Conservation (phyloP, 179 eudicot genomes). For the Actinidia arguta region DNA sequence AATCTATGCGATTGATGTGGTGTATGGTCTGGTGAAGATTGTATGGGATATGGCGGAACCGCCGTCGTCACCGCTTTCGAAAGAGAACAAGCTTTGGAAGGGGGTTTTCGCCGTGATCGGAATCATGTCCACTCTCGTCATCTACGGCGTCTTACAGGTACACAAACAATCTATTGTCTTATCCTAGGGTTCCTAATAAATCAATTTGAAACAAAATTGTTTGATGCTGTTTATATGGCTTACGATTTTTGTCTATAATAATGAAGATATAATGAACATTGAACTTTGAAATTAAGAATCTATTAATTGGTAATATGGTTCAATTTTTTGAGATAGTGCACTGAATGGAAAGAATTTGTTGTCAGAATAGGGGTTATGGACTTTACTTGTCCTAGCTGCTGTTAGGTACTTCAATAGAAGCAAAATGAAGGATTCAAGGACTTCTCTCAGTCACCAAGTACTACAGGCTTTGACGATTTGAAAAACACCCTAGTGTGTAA, state of each 20-base stretch:
- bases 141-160: slow-evolving; percentile 92
- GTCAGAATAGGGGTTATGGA: neutral
- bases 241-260: neutral
- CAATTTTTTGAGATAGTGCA: neutral
- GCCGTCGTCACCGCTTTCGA: no score
- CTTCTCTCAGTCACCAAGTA: neutral
- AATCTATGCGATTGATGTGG: neutral
- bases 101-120: slow-evolving; percentile 84
- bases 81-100: slow-evolving; percentile 59
- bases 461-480: neutral
- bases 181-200: neutral
- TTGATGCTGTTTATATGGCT: neutral
- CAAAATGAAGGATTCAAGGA: neutral
- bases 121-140: slow-evolving; percentile 91
- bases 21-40: slow-evolving; percentile 17
- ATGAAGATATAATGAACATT: neutral
- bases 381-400: neutral
- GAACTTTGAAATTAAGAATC: neutral
- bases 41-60: slow-evolving; percentile 53
- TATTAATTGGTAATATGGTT: neutral
- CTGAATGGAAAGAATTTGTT: neutral
- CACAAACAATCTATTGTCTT: neutral
- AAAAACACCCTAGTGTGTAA: neutral
- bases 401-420: neutral
- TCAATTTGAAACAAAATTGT: neutral